Conservation (phyloP, 345 rosid species). For the Conringia planisiliqua region DNA sequence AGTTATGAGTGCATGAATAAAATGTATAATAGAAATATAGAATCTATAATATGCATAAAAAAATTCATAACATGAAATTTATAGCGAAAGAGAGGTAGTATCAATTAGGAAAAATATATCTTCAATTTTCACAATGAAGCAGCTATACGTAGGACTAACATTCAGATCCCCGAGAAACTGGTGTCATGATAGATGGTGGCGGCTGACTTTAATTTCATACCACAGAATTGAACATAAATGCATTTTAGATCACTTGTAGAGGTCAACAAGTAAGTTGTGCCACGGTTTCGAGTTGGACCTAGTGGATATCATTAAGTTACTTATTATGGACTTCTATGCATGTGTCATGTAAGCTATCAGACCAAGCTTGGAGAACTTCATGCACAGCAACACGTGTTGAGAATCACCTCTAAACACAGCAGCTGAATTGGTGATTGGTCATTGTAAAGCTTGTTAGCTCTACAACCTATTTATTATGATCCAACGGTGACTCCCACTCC, state of each 20-base stretch:
- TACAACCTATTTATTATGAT: neutral
- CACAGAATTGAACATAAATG: neutral
- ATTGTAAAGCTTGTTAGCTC: neutral
- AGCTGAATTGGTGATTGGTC: neutral
- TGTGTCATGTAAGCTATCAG: neutral
- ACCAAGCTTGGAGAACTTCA: neutral
- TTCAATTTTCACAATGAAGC: neutral
- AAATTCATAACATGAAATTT: neutral
- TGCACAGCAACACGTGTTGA: neutral
- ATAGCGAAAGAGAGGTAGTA: neutral
- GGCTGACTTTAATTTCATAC: neutral
- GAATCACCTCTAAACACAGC: neutral
- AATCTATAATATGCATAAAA: neutral
- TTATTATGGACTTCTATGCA: neutral
- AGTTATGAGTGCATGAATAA: neutral
- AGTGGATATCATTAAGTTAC: neutral
- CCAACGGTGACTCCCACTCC: neutral
- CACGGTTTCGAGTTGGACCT: neutral
- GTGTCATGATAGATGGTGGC: neutral
- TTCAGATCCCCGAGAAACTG: neutral
- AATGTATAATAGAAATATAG: neutral
- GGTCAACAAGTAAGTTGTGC: neutral
- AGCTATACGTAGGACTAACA: neutral
- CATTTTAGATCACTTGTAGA: neutral
- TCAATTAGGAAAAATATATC: neutral